phyloP scores from a whole-genome alignment of 257 asterid species.

The Plantago major region DNA sequence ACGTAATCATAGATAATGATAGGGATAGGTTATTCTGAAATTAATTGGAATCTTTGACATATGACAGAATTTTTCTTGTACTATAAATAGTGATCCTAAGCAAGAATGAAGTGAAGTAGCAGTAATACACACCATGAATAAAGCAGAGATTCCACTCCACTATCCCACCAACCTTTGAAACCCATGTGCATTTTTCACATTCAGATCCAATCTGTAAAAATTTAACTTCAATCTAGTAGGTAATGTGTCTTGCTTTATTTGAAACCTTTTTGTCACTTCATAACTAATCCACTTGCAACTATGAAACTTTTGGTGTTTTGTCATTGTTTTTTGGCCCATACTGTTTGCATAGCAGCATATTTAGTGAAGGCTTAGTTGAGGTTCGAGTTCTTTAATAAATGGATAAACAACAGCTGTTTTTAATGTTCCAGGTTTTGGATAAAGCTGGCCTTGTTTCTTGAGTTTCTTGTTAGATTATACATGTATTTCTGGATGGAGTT shows the following conservation, averaged over 20 bases:
- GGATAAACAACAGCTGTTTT: conserved; percentile 1
- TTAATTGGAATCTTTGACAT: conserved; percentile 30
- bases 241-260: background rate
- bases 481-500: conserved; percentile 46
- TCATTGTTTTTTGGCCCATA: conserved; percentile 3
- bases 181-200: conserved; percentile 50
- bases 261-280: conserved; percentile 1
- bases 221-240: conserved; percentile 14
- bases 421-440: conserved; percentile 17
- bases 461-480: background rate
- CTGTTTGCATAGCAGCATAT: background rate
- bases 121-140: conserved; percentile 13
- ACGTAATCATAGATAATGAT: conserved; percentile 13
- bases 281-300: conserved; percentile 10
- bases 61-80: conserved; percentile 16
- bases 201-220: conserved; percentile 25
- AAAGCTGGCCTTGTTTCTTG: background rate
- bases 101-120: conserved; percentile 5
- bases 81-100: conserved; percentile 11
- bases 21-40: conserved; percentile 19
- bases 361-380: background rate
- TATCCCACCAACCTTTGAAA: conserved; percentile 35
- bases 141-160: conserved; percentile 39
- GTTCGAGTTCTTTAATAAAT: background rate
- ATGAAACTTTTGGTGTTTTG: conserved; percentile 15